phyloP scores from a whole-genome alignment of 495 filamentous ascomycete species.

The Tuber microsphaerosporum region DNA sequence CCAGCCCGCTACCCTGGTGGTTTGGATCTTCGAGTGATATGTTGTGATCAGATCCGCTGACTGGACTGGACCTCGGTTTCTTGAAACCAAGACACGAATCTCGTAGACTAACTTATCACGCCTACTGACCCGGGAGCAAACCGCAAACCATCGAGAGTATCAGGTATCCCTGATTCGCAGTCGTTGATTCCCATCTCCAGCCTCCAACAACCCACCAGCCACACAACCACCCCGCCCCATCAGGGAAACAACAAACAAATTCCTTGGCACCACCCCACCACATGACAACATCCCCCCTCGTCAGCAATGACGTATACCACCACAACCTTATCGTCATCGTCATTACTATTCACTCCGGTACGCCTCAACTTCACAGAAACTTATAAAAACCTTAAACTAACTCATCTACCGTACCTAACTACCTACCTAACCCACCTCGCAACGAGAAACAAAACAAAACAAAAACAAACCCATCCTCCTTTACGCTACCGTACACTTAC shows the following conservation, averaged over 20 bases:
- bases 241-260: background rate
- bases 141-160: too few species aligned
- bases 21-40: background rate
- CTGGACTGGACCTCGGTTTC: background rate
- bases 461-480: background rate
- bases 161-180: too few species aligned
- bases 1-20: too few species aligned
- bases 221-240: background rate
- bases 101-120: too few species aligned
- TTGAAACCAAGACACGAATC: background rate
- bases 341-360: too few species aligned
- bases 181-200: background rate
- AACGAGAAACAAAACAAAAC: slow-evolving; percentile 10
- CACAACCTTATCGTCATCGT: background rate
- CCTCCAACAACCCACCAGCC: background rate
- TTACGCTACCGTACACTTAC: background rate
- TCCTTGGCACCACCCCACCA: background rate
- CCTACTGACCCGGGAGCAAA: too few species aligned
- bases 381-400: slow-evolving; percentile 24
- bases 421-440: background rate
- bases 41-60: background rate
- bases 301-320: background rate
- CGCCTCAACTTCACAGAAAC: too few species aligned
- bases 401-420: background rate
- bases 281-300: background rate